Percentiles rank a stretch among this genome's conserved stretches.
These are phyloP conservation scores for Lobosporangium transversale DNA, from an alignment of 192 early-diverging fungal species.

Conservation along the genomic window DNA sequence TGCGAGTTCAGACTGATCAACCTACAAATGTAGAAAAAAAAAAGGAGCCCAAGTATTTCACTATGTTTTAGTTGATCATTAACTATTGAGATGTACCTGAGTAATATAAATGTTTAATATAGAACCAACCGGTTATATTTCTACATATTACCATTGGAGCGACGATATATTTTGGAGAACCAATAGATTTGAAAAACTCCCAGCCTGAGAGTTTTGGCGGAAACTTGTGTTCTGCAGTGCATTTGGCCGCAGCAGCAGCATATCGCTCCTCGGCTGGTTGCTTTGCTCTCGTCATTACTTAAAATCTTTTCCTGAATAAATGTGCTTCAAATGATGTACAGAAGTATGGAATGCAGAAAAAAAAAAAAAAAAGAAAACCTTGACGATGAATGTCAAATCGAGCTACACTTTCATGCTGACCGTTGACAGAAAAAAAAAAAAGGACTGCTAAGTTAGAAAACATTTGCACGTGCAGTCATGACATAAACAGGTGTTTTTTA, in stretches of 20 bases:
- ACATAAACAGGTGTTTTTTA: no score
- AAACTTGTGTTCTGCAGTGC: slow-evolving; percentile 24
- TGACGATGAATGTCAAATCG: no score
- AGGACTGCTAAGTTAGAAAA: no score
- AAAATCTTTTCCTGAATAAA: no score
- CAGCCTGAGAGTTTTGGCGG: slow-evolving; percentile 74
- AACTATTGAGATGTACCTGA: background rate
- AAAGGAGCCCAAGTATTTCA: background rate
- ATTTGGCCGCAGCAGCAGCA: slow-evolving; percentile 30
- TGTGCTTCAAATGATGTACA: no score
- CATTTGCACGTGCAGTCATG: no score
- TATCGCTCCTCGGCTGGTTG: slow-evolving; percentile 29
- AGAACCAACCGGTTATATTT: no score
- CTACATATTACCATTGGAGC: slow-evolving; percentile 84
- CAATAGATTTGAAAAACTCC: slow-evolving; percentile 81
- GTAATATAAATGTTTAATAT: no score
- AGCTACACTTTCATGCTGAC: no score
- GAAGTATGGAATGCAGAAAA: background rate
- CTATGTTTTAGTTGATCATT: background rate
- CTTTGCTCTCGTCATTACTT: slow-evolving; percentile 31
- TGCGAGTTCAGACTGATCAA: slow-evolving; percentile 95
- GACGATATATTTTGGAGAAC: slow-evolving; percentile 81
- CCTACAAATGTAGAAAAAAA: slow-evolving; percentile 7
- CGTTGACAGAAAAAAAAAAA: no score
- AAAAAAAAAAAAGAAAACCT: no score